Percentiles rank a stretch among this genome's conserved stretches.
Conservation (phyloP, 2,329 filamentous ascomycete species). For the Chaetomium strumarium region DNA sequence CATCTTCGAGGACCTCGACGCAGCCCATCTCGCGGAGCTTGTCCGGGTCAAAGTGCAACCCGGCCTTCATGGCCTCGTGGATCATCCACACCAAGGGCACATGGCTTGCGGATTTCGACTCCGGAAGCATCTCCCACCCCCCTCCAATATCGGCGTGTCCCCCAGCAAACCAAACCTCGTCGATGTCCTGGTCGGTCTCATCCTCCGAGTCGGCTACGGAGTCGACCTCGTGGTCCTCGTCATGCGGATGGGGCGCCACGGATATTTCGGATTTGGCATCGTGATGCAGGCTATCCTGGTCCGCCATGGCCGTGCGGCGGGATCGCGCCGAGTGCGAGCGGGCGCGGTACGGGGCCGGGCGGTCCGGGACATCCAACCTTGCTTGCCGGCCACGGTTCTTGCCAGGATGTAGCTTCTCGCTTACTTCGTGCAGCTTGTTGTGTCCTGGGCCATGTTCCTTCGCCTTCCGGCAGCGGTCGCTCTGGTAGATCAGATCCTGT, state of each 20-base stretch:
- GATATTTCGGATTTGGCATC: slow-evolving; percentile 22
- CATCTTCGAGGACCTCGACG: slow-evolving; percentile 38
- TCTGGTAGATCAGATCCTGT: slow-evolving; percentile 61
- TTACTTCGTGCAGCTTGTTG: slow-evolving; percentile 24
- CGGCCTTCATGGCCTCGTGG: slow-evolving; percentile 52
- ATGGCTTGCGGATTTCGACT: slow-evolving; percentile 58
- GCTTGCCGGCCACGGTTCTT: slow-evolving; percentile 14
- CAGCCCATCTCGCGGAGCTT: slow-evolving; percentile 65
- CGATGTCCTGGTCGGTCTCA: slow-evolving; percentile 60
- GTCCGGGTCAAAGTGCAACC: slow-evolving; percentile 62
- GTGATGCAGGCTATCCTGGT: neutral
- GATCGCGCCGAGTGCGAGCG: slow-evolving; percentile 30
- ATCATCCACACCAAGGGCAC: slow-evolving; percentile 64
- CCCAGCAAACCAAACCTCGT: slow-evolving; percentile 76
- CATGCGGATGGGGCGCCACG: slow-evolving; percentile 17
- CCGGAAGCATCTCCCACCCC: slow-evolving; percentile 58
- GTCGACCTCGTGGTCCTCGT: slow-evolving; percentile 19
- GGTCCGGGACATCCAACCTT: slow-evolving; percentile 24
- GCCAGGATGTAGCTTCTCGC: slow-evolving; percentile 34
- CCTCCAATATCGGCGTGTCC: slow-evolving; percentile 75
- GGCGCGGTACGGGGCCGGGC: slow-evolving; percentile 38
- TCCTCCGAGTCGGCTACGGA: slow-evolving; percentile 40
- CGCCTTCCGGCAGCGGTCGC: slow-evolving; percentile 20
- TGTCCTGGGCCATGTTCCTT: slow-evolving; percentile 22
- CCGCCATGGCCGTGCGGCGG: slow-evolving; percentile 22